Evolutionary conservation across 441 rosid genomes (phyloP).

Genomic region (Mallotus repandus): DNA sequence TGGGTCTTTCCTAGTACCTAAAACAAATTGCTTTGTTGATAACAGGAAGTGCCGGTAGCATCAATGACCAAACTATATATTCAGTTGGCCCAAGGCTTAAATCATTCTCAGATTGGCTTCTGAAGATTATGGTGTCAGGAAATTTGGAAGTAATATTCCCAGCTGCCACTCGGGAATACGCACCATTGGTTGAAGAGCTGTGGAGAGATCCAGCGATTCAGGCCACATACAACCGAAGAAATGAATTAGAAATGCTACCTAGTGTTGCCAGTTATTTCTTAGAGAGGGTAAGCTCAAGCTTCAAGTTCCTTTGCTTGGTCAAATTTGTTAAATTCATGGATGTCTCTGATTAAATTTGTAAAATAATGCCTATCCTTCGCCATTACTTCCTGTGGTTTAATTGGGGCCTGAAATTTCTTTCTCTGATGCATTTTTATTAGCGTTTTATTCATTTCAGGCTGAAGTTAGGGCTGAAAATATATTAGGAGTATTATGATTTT

Average conservation of each 20-base stretch:
- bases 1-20: background rate
- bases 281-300: slow-evolving; percentile 57
- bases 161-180: slow-evolving; percentile 77
- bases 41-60: slow-evolving; percentile 41
- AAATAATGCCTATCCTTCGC: background rate
- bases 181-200: slow-evolving; percentile 79
- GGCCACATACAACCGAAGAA: slow-evolving; percentile 76
- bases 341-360: no score
- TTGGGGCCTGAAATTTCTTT: background rate
- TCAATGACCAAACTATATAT: slow-evolving; percentile 41
- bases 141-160: slow-evolving; percentile 77
- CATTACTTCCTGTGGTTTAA: background rate
- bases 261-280: slow-evolving; percentile 84
- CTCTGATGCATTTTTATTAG: background rate
- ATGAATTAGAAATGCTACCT: slow-evolving; percentile 76
- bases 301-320: slow-evolving; percentile 17
- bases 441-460: background rate
- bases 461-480: background rate
- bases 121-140: slow-evolving; percentile 83
- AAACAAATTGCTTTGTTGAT: slow-evolving; percentile 15
- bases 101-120: slow-evolving; percentile 81
- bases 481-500: background rate
- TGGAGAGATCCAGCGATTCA: slow-evolving; percentile 89
- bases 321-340: background rate
- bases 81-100: slow-evolving; percentile 73